These are phyloP conservation scores for Mucor plumbeus DNA, from an alignment of 371 early-diverging fungal species.

Conservation along the genomic window DNA sequence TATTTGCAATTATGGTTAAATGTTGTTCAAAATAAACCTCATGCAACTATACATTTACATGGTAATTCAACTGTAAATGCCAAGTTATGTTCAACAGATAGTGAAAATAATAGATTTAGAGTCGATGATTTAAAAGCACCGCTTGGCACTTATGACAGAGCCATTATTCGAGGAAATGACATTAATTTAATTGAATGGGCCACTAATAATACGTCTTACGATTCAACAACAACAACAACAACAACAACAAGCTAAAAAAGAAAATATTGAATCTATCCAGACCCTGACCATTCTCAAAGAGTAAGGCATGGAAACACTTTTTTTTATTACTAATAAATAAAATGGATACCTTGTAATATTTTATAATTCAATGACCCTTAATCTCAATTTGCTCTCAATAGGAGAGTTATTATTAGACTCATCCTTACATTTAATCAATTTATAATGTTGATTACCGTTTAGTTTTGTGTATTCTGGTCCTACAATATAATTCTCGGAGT, in stretches of 20 bases:
- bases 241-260: background rate
- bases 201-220: background rate
- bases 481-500: background rate
- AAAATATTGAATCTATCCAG: background rate
- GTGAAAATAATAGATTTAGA: conserved; percentile 56
- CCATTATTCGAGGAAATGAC: conserved; percentile 59
- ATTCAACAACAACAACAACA: background rate
- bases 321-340: background rate
- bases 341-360: background rate
- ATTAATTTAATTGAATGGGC: conserved; percentile 38
- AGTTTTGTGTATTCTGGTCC: conserved; percentile 7
- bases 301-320: background rate
- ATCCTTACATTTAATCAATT: background rate
- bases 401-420: background rate
- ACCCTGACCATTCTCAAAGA: background rate
- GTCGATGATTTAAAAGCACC: conserved; percentile 53
- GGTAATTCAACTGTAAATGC: conserved; percentile 46
- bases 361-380: background rate
- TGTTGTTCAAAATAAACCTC: conserved; percentile 29
- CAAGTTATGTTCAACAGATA: conserved; percentile 46
- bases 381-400: background rate
- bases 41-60: conserved; percentile 37
- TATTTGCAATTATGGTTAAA: conserved; percentile 54
- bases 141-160: conserved; percentile 51
- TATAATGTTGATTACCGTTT: conserved; percentile 1